A percentile compares a stretch with the other conserved stretches of the same genome.
Conservation (phyloP, 108 stramenopile species). For the Cyclotella sp. region DNA sequence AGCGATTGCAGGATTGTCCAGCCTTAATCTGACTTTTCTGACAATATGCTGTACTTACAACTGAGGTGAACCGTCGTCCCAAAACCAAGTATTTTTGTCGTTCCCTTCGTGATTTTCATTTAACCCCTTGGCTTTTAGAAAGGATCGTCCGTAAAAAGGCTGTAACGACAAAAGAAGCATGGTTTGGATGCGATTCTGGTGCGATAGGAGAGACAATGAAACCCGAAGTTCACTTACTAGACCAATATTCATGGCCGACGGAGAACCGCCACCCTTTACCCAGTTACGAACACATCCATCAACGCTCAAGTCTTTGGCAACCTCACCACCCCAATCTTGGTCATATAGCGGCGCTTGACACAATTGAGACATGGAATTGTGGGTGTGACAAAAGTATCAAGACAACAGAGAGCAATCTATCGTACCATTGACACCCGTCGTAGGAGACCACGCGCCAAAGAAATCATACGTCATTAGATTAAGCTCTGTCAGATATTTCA, state of each 20-base stretch:
- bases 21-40: not conserved
- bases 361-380: not conserved
- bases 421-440: constrained; percentile 32
- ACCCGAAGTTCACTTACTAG: constrained; percentile 5
- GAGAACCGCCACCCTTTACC: constrained; percentile 30
- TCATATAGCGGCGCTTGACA: constrained; percentile 29
- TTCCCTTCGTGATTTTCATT: constrained; percentile 43
- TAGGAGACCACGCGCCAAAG: constrained; percentile 25
- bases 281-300: constrained; percentile 49
- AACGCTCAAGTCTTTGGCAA: constrained; percentile 33
- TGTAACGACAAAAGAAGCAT: too few relatives aligned
- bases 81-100: constrained; percentile 45
- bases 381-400: not conserved
- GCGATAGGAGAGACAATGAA: not conserved
- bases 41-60: constrained; percentile 4
- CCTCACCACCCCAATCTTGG: constrained; percentile 39
- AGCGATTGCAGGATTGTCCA: not conserved
- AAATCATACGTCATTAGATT: constrained; percentile 51
- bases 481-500: constrained; percentile 30
- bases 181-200: not conserved
- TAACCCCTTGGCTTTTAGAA: constrained; percentile 35
- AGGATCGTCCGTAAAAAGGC: constrained; percentile 49
- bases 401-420: not conserved
- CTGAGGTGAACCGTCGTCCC: constrained; percentile 42
- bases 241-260: constrained; percentile 38